Percentiles rank a stretch among this genome's conserved stretches.
Conservation (phyloP, 2,329 filamentous ascomycete genomes). For the Pseudocercospora eumusae region DNA sequence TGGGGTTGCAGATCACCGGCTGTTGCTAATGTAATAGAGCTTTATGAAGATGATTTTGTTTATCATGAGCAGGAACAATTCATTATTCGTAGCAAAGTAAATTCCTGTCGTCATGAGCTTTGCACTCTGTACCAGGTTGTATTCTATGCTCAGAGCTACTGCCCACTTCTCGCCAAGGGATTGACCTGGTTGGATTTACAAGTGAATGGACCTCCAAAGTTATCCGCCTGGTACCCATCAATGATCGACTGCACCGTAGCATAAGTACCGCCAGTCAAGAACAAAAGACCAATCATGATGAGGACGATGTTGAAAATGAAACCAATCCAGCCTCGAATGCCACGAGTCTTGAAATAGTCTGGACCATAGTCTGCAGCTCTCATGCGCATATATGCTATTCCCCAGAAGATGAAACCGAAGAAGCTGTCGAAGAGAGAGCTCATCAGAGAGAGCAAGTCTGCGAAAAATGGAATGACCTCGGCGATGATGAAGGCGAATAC, state of each 20-base stretch:
- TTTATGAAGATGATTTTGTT: not conserved
- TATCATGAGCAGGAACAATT: not conserved
- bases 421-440: slow-evolving; percentile 90
- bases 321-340: slow-evolving; percentile 55
- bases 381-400: slow-evolving; percentile 77
- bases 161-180: not conserved
- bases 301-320: slow-evolving; percentile 71
- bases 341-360: slow-evolving; percentile 55
- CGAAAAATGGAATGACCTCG: slow-evolving; percentile 92
- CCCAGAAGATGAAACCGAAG: slow-evolving; percentile 96
- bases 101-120: not conserved
- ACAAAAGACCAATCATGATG: slow-evolving; percentile 75
- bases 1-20: not conserved
- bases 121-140: not conserved
- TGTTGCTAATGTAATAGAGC: not conserved
- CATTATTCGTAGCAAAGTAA: not conserved
- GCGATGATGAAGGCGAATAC: slow-evolving; percentile 88
- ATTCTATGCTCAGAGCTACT: not conserved
- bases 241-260: slow-evolving; percentile 70
- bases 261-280: slow-evolving; percentile 81
- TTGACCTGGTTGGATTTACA: slow-evolving; percentile 17
- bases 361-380: slow-evolving; percentile 63
- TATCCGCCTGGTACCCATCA: slow-evolving; percentile 49
- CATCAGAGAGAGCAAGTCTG: slow-evolving; percentile 71
- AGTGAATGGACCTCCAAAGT: slow-evolving; percentile 46